phyloP scores from a whole-genome alignment of 371 early-diverging fungal genomes.

The Apophysomyces ossiformis region DNA sequence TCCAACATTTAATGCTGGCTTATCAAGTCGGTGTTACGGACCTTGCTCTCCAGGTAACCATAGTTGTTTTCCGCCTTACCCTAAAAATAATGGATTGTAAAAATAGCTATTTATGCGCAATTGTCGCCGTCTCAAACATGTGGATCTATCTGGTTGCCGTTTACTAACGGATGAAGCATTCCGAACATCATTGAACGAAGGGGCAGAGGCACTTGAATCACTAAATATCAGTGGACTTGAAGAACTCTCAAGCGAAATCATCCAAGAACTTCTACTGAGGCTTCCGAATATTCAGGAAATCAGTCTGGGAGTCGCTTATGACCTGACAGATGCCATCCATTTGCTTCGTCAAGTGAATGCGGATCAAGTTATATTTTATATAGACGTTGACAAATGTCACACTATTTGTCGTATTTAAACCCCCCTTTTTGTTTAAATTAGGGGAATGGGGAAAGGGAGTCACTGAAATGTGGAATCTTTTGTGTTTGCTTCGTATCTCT shows the following conservation, averaged over 20 bases:
- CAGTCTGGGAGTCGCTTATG: constrained; percentile 34
- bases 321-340: constrained; percentile 22
- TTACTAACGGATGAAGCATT: constrained; percentile 29
- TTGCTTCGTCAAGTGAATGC: constrained; percentile 23
- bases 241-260: constrained; percentile 22
- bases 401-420: constrained; percentile 22
- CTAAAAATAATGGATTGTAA: not conserved
- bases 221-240: constrained; percentile 33
- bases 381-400: constrained; percentile 30
- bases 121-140: constrained; percentile 20
- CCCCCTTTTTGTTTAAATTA: not conserved
- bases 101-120: constrained; percentile 17
- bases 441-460: not conserved
- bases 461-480: not conserved
- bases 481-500: not conserved
- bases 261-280: constrained; percentile 20
- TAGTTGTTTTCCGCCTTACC: not conserved
- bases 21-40: constrained; percentile 47
- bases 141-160: constrained; percentile 34
- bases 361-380: constrained; percentile 10
- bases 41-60: constrained; percentile 37
- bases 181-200: constrained; percentile 13
- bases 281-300: constrained; percentile 26
- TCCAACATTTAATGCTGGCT: constrained; percentile 34
- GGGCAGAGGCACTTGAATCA: constrained; percentile 10